Base-by-base conservation (phyloP, 1,284 basidiomycete genomes). In the Heterobasidion occidentale region DNA sequence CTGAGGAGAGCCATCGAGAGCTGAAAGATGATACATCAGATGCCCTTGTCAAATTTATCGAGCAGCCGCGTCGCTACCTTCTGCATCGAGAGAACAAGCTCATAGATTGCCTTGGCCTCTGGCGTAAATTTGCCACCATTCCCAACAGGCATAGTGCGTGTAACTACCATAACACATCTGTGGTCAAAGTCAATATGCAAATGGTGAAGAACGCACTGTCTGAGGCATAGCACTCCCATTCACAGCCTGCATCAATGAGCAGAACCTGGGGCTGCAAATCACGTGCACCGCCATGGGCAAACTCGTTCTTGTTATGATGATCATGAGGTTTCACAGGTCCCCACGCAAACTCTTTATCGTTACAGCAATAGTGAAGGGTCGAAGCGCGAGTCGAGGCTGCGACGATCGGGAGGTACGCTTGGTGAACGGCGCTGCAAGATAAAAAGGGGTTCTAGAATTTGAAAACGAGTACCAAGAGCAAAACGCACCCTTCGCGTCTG, bases 181-280 rank as follows among this genome's bases (percentile, higher is more conserved):
- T 49, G 7, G 33, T 11, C 36, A 53, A 19, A 34, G 38, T 56
- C 12, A 54, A 48, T 15, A 4, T 34, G 14, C 8, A 35, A 19
- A 35, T 1, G 2, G 47, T 36, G 51, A 6, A 12, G 3, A 3
- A 67, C 81, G 65, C 62, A 76, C 81, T 90, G 65, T 93, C 90
- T 0, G 86, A 80, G 0, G 87, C 88, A 63, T 93, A 90, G 67
- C 83, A 88, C 48, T 84, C 77, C 85, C 84, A 94, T 71, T 97
- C 94, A 64, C 92, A 93, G 0, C 93, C 92, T 1, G 93, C 93
- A 65, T 97, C 94, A 59, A 96, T 93, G 45, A 96, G 80, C 5
- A 97, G 76, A 3, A 94, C 87, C 67, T 94, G 91, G 0, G 92
- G 88, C 9, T 74, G 67, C 42, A 90, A 64, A 9, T 76, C 70